Base-by-base conservation (phyloP, 179 eudicot species). In the Beta corolliflora region DNA sequence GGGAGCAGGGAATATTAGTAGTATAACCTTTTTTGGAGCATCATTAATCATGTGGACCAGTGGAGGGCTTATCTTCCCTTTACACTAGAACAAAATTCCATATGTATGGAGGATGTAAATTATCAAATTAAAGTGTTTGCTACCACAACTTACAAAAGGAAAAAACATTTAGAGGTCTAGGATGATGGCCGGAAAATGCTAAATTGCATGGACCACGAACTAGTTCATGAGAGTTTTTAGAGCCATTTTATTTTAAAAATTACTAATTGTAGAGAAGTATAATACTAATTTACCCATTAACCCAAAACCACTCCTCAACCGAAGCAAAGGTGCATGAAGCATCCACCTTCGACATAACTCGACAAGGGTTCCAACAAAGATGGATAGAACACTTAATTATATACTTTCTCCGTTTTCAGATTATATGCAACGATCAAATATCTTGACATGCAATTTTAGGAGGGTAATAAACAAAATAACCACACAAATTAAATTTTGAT, bases 41-140 rank as follows among this genome's bases (percentile, higher is more conserved):
- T 80, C 81, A 81, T 59, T 81, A 84, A 66, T 73, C 58, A 76
- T 80, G 86, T 81, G 86, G 86, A 71, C 83, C 86, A 77, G 13
- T 84, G 72, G 23, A 70, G 67, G 65, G 69, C 65, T 56, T 81
- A 84, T 77, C 76, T 71, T 68, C 65, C 64, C 64, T 73, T 73
- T 76, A 76, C 44, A 50, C 77, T 41, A 12, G 70, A 64, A 61
- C 78, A 48, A 80, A 80, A 84, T 84, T 84, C 86, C 72, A 63
- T 71, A 80, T 84, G 83, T 76, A 65, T 84, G 86, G 86, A 60
- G 45, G 31, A 77, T 77, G 60, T 6, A 50, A 36, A 36, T 25
- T 25, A 25, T 25, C 29, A 25, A 25, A 25, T 36, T 36, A 36
- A 63, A 50, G 73, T 70, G 72, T 84, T 58, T 84, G 58, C 23